phyloP scores from a whole-genome alignment of 1,284 basidiomycete species.

The Clitocybe nebularis region DNA sequence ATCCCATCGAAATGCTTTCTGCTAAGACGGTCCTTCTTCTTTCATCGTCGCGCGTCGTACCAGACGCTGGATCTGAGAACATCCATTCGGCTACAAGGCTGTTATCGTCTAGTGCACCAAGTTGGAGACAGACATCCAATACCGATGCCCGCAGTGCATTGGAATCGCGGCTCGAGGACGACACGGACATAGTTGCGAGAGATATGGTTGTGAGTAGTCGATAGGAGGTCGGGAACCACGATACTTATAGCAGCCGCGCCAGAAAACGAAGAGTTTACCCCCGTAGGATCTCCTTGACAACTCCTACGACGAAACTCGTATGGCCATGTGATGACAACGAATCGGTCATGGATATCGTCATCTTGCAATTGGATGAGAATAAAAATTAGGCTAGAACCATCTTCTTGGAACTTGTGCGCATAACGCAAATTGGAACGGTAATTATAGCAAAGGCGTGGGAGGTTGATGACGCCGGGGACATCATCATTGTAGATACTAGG shows the following conservation, averaged over 20 bases:
- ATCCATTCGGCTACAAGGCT: slow-evolving; percentile 28
- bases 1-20: slow-evolving; percentile 11
- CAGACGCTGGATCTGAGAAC: slow-evolving; percentile 20
- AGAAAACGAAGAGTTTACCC: too few relatives aligned
- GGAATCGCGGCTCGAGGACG: slow-evolving; percentile 14
- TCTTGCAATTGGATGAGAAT: too few relatives aligned
- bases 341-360: too few relatives aligned
- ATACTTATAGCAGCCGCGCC: background rate
- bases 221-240: background rate
- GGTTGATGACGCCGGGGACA: too few relatives aligned
- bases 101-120: slow-evolving; percentile 28
- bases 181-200: background rate
- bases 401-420: too few relatives aligned
- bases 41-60: background rate
- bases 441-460: too few relatives aligned
- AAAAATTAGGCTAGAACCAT: too few relatives aligned
- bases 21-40: background rate
- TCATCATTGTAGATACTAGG: too few relatives aligned
- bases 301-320: slow-evolving; percentile 5
- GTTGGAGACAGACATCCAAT: slow-evolving; percentile 26
- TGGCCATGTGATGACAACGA: slow-evolving; percentile 1
- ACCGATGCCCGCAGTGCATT: slow-evolving; percentile 24
- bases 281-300: slow-evolving; percentile 15
- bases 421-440: too few relatives aligned
- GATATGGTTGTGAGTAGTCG: background rate